Conservation (phyloP, 495 filamentous ascomycete genomes). For the Aspergillus heteromorphus region DNA sequence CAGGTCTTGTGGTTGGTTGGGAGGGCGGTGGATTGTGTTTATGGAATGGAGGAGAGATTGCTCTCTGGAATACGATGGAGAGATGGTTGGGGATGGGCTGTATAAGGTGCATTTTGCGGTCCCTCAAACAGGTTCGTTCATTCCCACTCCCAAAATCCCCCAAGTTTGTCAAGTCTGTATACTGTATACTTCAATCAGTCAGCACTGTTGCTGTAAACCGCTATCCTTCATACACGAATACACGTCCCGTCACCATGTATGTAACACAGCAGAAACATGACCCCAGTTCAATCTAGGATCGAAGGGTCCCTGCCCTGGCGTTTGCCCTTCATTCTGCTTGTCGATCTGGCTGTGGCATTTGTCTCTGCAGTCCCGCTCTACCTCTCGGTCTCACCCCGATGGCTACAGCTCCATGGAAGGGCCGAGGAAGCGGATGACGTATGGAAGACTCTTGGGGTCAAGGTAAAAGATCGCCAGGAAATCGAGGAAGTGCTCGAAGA, state of each 20-base stretch:
- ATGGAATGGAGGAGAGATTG: not conserved
- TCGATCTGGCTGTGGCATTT: slow-evolving; percentile 32
- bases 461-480: slow-evolving; percentile 43
- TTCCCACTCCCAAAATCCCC: not conserved
- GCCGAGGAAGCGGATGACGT: slow-evolving; percentile 25
- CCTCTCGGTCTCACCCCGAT: slow-evolving; percentile 41
- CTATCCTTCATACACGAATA: no score
- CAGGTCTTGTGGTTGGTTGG: not conserved
- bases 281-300: no score
- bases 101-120: not conserved
- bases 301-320: slow-evolving; percentile 51
- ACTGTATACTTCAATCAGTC: no score
- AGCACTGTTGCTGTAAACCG: no score
- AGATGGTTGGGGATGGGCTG: not conserved
- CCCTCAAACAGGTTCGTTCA: not conserved
- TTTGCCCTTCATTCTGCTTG: slow-evolving; percentile 42
- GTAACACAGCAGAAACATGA: no score
- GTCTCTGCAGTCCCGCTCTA: slow-evolving; percentile 26
- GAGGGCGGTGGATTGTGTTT: not conserved
- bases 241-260: no score
- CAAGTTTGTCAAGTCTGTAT: no score
- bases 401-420: slow-evolving; percentile 35
- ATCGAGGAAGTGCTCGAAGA: slow-evolving; percentile 22
- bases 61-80: not conserved
- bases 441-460: slow-evolving; percentile 42